phyloP scores from a whole-genome alignment of 2,329 filamentous ascomycete species.

The Pseudopyricularia javanii region DNA sequence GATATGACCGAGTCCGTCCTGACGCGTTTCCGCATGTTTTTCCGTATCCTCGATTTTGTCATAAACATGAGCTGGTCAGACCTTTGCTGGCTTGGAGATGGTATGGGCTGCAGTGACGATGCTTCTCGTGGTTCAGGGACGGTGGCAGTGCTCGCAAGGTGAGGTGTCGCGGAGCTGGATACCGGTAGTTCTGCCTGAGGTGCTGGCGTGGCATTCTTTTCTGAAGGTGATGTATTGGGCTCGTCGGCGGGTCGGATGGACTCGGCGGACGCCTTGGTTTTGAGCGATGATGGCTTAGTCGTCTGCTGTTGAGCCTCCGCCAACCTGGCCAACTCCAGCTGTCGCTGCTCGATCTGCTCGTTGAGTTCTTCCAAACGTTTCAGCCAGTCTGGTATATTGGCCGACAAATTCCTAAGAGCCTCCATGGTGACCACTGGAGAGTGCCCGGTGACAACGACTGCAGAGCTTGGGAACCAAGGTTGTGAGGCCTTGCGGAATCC shows the following conservation, averaged over 20 bases:
- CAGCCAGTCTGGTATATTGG: slow-evolving; percentile 48
- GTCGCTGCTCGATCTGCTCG: slow-evolving; percentile 47
- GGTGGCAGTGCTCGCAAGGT: not conserved
- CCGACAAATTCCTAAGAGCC: slow-evolving; percentile 39
- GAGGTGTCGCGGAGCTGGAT: not conserved
- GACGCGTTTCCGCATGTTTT: slow-evolving; percentile 32
- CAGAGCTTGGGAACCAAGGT: not conserved
- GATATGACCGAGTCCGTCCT: slow-evolving; percentile 40
- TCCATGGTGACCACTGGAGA: slow-evolving; percentile 29
- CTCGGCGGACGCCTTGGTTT: slow-evolving; percentile 1
- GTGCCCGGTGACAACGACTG: not conserved
- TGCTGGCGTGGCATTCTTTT: not conserved
- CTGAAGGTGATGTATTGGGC: not conserved
- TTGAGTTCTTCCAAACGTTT: slow-evolving; percentile 46
- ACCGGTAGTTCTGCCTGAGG: not conserved
- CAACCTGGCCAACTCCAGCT: slow-evolving; percentile 40
- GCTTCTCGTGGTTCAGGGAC: not conserved
- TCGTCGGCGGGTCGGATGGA: not conserved
- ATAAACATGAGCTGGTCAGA: slow-evolving; percentile 30
- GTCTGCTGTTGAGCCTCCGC: slow-evolving; percentile 11
- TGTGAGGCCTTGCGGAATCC: too few relatives aligned
- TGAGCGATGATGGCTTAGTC: not conserved
- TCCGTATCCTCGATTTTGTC: slow-evolving; percentile 31
- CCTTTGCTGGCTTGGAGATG: slow-evolving; percentile 23
- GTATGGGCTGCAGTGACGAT: slow-evolving; percentile 11